phyloP scores from a whole-genome alignment of 2,329 filamentous ascomycete genomes.

The Hypomyces rosellus region DNA sequence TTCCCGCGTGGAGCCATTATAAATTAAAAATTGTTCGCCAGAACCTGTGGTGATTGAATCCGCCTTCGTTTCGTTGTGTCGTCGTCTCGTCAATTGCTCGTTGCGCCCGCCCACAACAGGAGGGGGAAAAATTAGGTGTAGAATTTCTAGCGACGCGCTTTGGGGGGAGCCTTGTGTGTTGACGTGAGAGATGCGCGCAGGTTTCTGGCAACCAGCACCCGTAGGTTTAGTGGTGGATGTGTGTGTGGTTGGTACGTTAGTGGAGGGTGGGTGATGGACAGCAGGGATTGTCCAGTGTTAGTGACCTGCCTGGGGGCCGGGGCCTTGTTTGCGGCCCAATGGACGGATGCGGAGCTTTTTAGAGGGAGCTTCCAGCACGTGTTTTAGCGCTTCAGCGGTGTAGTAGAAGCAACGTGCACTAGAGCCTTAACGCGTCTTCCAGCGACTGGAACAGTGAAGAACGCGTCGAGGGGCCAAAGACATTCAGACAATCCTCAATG shows the following conservation, averaged over 20 bases:
- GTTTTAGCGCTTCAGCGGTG: constrained; percentile 5
- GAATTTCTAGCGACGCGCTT: neutral
- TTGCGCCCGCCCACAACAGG: too few species aligned
- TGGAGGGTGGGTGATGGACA: too few species aligned
- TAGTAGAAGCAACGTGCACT: neutral
- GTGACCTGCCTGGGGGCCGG: neutral
- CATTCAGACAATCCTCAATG: too few species aligned
- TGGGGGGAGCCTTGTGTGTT: neutral
- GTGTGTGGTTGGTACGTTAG: neutral
- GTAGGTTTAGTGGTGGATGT: neutral
- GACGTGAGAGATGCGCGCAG: neutral
- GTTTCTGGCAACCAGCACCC: too few species aligned
- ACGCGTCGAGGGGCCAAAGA: constrained; percentile 19
- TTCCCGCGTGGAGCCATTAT: constrained; percentile 29
- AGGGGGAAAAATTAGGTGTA: neutral
- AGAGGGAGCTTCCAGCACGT: constrained; percentile 4
- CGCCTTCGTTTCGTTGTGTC: too few species aligned
- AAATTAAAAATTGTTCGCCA: neutral
- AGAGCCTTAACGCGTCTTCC: constrained; percentile 1
- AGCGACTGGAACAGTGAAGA: constrained; percentile 2
- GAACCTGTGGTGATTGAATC: neutral
- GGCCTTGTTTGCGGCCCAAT: neutral
- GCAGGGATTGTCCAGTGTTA: neutral
- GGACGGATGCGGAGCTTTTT: neutral
- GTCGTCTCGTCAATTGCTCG: too few species aligned